Evolutionary conservation across 1,284 basidiomycete species (phyloP), one percentile per base, ranked within the genome.

Genomic region (Meripilus lineatus): DNA sequence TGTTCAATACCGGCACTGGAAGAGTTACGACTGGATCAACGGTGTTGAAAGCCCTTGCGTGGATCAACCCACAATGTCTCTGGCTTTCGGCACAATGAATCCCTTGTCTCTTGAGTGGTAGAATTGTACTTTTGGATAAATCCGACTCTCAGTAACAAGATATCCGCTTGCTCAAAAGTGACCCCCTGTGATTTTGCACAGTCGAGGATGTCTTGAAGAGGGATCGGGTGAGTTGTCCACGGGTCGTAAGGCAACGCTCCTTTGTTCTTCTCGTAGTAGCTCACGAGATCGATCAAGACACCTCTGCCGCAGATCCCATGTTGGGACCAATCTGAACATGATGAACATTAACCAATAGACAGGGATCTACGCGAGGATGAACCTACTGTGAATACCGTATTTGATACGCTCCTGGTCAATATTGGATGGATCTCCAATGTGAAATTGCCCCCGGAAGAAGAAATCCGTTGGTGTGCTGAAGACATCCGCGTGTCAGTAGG

Each of bases 231-330:
- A 1, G 77, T 69, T 3, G 72, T 70, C 74, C 79, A 79, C 0
- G 84, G 84, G 57, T 88, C 79, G 53, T 82, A 84, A 0, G 79
- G 75, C 2, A 83, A 61, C 2, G 53, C 34, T 2, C 52, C 59
- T 0, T 24, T 22, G 28, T 71, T 71, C 13, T 64, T 61, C 2
- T 69, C 72, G 44, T 70, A 69, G 56, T 72, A 74, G 4, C 64
- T 56, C 28, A 81, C 77, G 8, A 84, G 63, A 57, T 85, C 83
- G 18, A 86, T 67, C 14, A 86, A 58, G 30, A 84, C 78, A n/a
- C 78, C 83, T 4, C 83, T 71, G 1, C 82, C 81, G 42, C 77
- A 79, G 40, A 84, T 87, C 1, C 84, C 84, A 51, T 87, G 84
- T 23, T 77, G 70, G 0, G 84, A 81, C 79, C 81, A 84, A 56